Conservation (phyloP, 73 alveolate species). For the Halteria grandinella region DNA sequence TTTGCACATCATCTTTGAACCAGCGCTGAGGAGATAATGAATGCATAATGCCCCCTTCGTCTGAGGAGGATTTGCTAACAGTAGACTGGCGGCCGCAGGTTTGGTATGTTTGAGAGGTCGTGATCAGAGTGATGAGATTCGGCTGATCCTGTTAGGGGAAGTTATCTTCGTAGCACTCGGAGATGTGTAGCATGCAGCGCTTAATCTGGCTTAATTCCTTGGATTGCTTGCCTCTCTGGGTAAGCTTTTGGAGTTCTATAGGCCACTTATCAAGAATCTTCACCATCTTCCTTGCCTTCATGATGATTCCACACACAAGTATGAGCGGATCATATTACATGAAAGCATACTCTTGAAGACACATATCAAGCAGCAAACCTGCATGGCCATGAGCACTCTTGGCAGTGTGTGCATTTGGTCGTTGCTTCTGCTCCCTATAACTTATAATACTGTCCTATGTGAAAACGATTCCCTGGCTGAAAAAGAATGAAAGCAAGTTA, state of each 20-base stretch:
- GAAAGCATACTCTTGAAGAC: conserved; percentile 63
- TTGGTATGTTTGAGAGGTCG: too few relatives aligned
- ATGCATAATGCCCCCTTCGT: too few relatives aligned
- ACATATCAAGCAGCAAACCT: conserved; percentile 66
- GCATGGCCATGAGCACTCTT: conserved; percentile 50
- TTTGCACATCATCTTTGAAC: too few relatives aligned
- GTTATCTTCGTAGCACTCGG: conserved; percentile 31
- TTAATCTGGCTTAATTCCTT: conserved; percentile 6
- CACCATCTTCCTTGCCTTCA: conserved; percentile 64
- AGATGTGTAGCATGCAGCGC: conserved; percentile 32
- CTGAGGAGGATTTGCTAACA: too few relatives aligned
- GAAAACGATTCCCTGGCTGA: conserved; percentile 63
- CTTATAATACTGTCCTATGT: conserved; percentile 55
- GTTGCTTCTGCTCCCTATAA: background rate
- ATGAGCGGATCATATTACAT: conserved; percentile 49
- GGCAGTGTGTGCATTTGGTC: background rate
- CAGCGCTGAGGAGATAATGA: too few relatives aligned
- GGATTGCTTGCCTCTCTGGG: too few relatives aligned
- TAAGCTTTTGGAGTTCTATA: conserved; percentile 51
- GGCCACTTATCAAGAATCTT: conserved; percentile 57
- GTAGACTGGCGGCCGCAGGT: too few relatives aligned
- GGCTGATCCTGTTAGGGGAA: conserved; percentile 32
- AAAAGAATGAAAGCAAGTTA: conserved; percentile 49
- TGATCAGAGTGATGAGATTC: too few relatives aligned
- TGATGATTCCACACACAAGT: conserved; percentile 64